Conservation (phyloP, 2,329 filamentous ascomycete species). For the Podosphaera fusca region DNA sequence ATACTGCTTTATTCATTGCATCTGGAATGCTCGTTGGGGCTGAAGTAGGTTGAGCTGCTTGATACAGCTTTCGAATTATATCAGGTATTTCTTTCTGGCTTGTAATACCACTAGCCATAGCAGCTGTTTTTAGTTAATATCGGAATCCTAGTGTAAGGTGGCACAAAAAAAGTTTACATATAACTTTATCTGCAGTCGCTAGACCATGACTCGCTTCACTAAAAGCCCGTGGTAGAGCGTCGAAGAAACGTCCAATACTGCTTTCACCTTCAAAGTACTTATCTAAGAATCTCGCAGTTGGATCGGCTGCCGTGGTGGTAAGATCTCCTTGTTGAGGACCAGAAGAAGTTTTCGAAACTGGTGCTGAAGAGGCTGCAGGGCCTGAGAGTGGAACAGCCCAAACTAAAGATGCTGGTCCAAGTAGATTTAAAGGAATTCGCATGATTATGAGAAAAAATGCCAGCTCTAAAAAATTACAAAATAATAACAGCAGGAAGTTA, state of each 20-base stretch:
- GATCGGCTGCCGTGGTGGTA: not conserved
- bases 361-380: not conserved
- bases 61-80: constrained; percentile 5
- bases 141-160: not conserved
- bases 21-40: constrained; percentile 10
- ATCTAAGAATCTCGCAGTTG: not conserved
- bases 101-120: constrained; percentile 5
- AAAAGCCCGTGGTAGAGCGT: not conserved
- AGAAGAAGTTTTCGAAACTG: not conserved
- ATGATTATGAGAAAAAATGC: not conserved
- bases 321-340: not conserved
- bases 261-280: not conserved
- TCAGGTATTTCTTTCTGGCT: constrained; percentile 4
- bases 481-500: no score
- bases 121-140: not conserved
- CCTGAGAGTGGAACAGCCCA: not conserved
- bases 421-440: not conserved
- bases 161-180: not conserved
- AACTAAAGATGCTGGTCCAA: not conserved
- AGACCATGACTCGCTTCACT: not conserved
- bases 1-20: constrained; percentile 4
- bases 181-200: not conserved
- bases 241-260: not conserved
- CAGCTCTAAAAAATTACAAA: no score
- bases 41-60: constrained; percentile 10